Conservation (phyloP, 2,329 filamentous ascomycete genomes). For the Blastomyces gilchristii region DNA sequence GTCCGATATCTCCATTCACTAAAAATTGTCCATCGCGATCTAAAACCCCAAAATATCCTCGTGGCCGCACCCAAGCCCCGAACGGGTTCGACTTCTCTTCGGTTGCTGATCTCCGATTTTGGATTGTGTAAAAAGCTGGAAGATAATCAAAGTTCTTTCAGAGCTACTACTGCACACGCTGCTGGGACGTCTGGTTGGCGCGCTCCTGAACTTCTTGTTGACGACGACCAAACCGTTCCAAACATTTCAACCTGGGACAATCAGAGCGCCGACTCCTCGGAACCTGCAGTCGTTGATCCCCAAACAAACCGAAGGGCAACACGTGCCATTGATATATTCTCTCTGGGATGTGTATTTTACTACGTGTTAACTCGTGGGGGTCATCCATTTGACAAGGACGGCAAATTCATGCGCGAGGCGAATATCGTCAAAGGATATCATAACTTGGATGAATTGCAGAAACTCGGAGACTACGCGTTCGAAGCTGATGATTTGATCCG, state of each 20-base stretch:
- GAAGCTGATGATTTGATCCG: conserved; percentile 81
- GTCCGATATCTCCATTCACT: conserved; percentile 81
- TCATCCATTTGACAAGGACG: conserved; percentile 90
- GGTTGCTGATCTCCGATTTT: conserved; percentile 95
- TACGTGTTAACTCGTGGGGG: conserved; percentile 90
- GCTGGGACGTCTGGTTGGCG: conserved; percentile 94
- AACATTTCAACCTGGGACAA: conserved; percentile 23
- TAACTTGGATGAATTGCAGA: conserved; percentile 59
- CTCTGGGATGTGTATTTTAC: conserved; percentile 93
- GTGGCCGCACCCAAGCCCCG: conserved; percentile 54
- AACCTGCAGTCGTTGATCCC: conserved; percentile 45
- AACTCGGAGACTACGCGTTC: conserved; percentile 69
- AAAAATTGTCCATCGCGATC: conserved; percentile 89
- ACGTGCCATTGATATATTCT: conserved; percentile 94
- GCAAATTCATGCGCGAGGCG: conserved; percentile 89
- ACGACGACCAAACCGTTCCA: conserved; percentile 53
- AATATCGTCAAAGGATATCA: conserved; percentile 90
- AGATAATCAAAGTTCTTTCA: conserved; percentile 85
- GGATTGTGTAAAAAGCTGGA: conserved; percentile 96
- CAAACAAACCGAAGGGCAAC: conserved; percentile 68
- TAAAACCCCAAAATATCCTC: conserved; percentile 96
- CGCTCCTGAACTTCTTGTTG: conserved; percentile 80
- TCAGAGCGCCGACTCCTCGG: conserved; percentile 36
- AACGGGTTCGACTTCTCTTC: conserved; percentile 51
- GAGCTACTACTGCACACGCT: conserved; percentile 86